A percentile compares a stretch with the other conserved stretches of the same genome.
These are phyloP conservation scores for Zygnema cylindricum DNA, from an alignment of 139 green algal genomes.

Conservation along the genomic window DNA sequence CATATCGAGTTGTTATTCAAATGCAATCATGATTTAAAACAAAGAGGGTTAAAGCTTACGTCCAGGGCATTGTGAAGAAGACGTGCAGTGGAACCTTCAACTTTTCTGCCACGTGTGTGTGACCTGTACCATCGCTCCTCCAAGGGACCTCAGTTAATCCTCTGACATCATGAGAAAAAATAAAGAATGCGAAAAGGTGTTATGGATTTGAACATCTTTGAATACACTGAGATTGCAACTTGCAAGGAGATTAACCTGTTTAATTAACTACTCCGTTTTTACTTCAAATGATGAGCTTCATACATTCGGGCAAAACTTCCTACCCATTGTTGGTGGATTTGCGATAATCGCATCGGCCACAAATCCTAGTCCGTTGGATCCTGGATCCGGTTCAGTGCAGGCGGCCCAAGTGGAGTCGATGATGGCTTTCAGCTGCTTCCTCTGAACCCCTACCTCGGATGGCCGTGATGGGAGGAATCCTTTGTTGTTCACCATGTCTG, in stretches of 20 bases:
- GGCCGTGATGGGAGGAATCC: conserved; percentile 47
- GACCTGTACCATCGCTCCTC: conserved; percentile 40
- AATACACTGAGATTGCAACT: no score
- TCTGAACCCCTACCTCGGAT: conserved; percentile 45
- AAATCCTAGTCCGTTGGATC: conserved; percentile 17
- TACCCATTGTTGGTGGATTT: conserved; percentile 71
- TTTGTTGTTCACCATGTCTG: conserved; percentile 69
- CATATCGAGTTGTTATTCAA: no score
- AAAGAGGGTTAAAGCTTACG: no score
- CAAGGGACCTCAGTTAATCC: no score
- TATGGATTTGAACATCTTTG: no score
- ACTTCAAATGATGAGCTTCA: no score
- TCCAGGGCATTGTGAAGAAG: conserved; percentile 78
- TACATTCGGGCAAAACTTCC: no score
- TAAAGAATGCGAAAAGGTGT: no score
- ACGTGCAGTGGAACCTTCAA: conserved; percentile 74
- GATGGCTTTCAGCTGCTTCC: conserved; percentile 61
- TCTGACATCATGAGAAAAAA: no score
- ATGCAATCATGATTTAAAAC: no score
- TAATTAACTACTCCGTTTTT: no score
- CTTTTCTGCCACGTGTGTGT: conserved; percentile 74
- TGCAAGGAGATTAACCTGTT: no score
- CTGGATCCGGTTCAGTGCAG: conserved; percentile 67
- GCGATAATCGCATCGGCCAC: conserved; percentile 75
- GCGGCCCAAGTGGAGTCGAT: conserved; percentile 64